These are phyloP conservation scores for Neoconidiobolus thromboides DNA, from an alignment of 371 early-diverging fungal species.

Conservation along the genomic window DNA sequence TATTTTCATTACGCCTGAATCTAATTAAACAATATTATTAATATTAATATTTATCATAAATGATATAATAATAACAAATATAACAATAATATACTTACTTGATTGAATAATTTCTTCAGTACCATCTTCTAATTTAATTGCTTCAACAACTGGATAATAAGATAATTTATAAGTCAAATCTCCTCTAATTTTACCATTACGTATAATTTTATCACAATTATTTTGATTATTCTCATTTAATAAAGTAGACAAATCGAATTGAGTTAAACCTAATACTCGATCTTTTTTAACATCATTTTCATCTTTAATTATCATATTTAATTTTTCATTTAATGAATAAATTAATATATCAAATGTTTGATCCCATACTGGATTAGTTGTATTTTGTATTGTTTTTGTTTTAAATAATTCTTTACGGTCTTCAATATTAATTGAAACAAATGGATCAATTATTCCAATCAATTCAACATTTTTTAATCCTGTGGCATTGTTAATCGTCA, in stretches of 20 bases:
- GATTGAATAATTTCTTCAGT: background rate
- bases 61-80: too few species aligned
- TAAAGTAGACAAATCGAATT: slow-evolving; percentile 8
- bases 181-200: slow-evolving; percentile 6
- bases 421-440: slow-evolving; percentile 3
- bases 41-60: background rate
- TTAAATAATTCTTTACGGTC: slow-evolving; percentile 1
- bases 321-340: slow-evolving; percentile 35
- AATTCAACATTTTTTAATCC: slow-evolving; percentile 56
- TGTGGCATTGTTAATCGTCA: slow-evolving; percentile 52
- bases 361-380: slow-evolving; percentile 65
- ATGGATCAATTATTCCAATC: slow-evolving; percentile 14
- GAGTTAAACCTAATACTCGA: slow-evolving; percentile 37
- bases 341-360: slow-evolving; percentile 53
- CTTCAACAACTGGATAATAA: slow-evolving; percentile 8
- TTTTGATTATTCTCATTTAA: slow-evolving; percentile 14
- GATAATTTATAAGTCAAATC: slow-evolving; percentile 3
- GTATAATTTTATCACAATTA: slow-evolving; percentile 6
- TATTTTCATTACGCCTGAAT: background rate
- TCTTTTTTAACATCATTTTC: slow-evolving; percentile 40
- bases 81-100: background rate
- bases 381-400: slow-evolving; percentile 1
- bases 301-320: slow-evolving; percentile 59
- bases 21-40: background rate
- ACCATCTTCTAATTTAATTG: slow-evolving; percentile 5